Base-by-base conservation (phyloP, 2,329 filamentous ascomycete species). In the Ascochyta fabae region DNA sequence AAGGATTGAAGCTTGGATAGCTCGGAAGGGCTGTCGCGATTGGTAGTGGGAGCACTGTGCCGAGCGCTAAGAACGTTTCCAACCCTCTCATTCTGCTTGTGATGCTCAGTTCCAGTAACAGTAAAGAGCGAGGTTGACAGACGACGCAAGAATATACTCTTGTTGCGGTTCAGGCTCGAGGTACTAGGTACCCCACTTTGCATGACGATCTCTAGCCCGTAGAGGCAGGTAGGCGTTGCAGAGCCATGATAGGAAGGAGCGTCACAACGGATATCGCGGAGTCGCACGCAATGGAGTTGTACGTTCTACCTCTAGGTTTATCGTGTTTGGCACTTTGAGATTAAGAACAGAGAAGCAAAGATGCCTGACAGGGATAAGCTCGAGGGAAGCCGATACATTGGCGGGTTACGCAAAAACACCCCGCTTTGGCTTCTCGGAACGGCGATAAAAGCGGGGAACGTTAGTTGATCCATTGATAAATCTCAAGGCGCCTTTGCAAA, bases 101-200 rank as follows among this genome's bases (percentile, higher is more conserved):
- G 26, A 36, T 16, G 26, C 16, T 15, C 12, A 5, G 5, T 13
- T 10, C 10, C 3, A 29, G 7, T 10, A 10, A 29, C 3, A 29
- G 7, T 10, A 10, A 29, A 10, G 12, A 29, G 12, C 27, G 9
- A 29, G 9, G 27, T 10, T 10, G 12, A 9, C 9, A 29, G 9
- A 29, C 27, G 9, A 10, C 7, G n/a, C n/a, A 13, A n/a, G 24
- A 29, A 29, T 19, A 22, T 6, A 26, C 19, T 26, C 13, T 8
- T 26, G n/a, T 46, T 41, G 6, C 19, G 27, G 10, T 41, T 9
- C 26, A 16, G 4, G 34, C 6, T n/a, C 6, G 26, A 40, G 33
- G 29, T 23, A 43, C 23, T 15, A 45, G 27, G 41, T 52, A 34
- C 50, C 50, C 50, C 50, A 44, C 44, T 39, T 44, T 48, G 44